Evolutionary conservation across 2,329 filamentous ascomycete species (phyloP), one percentile per base, ranked within the genome.

Genomic region (Gaeumannomyces sp.): DNA sequence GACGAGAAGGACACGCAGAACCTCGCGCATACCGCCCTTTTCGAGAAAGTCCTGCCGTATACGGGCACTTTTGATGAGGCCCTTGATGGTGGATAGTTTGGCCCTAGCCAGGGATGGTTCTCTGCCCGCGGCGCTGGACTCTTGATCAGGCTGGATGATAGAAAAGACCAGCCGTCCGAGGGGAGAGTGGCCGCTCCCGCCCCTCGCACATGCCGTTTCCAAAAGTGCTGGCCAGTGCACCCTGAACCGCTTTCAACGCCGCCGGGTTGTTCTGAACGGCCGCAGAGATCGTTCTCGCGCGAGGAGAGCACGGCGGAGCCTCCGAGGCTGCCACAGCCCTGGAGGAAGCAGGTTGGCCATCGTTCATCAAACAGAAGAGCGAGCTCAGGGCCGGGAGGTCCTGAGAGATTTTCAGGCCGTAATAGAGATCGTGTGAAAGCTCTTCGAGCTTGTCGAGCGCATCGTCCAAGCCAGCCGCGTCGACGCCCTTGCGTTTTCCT

Each of bases 351-450:
- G 6, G n/a, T 22, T 25, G 45, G 22, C 45, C 45, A 59, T 25
- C 65, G 33, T 74, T 75, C 74, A 86, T 81, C 53, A 87, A 76
- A 71, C 85, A 87, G 66, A 89, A 75, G 2, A 89, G 79, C n/a
- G 80, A 75, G 67, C 79, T 80, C 63, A 88, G 69, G 1, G 82
- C 81, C 2, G 81, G 79, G 3, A 77, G 71, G 68, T 88, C 83
- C 71, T 86, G 83, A 28, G 82, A 79, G 65, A 89, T 81, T 72
- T 88, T 84, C 25, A 87, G 77, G 13, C 88, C 88, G 73, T 89
- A 90, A 76, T 89, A 90, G 67, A 89, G 85, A 73, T 89, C 88
- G 73, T 90, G 87, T 0, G 87, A 83, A 33, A 89, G 76, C 8
- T 90, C 87, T 67, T 83, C 79, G n/a, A 90, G 80, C 45, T 79